Percentiles rank a stretch among this genome's conserved stretches.
Conservation (phyloP, 2,329 filamentous ascomycete species). For the Didymella glomerata region DNA sequence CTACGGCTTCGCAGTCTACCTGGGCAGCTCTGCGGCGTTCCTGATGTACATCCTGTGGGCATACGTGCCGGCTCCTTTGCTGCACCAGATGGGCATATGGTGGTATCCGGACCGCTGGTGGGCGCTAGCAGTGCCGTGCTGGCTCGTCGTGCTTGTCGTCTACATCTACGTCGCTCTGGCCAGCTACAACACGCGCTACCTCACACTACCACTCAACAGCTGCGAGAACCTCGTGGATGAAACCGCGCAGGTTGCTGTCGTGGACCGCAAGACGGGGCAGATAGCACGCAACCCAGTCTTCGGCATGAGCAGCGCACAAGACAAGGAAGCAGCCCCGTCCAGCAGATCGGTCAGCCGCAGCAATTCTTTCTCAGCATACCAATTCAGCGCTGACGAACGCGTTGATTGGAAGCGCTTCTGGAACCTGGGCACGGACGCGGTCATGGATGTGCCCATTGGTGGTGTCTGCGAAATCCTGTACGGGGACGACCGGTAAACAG, state of each 20-base stretch:
- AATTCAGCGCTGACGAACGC: constrained; percentile 52
- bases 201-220: constrained; percentile 81
- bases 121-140: constrained; percentile 90
- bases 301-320: constrained; percentile 31
- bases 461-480: constrained; percentile 96
- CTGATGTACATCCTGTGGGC: constrained; percentile 79
- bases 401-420: constrained; percentile 83
- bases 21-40: constrained; percentile 85
- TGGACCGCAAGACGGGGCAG: constrained; percentile 72
- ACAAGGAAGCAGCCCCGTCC: constrained; percentile 24
- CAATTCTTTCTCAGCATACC: constrained; percentile 40
- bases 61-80: constrained; percentile 88
- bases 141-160: constrained; percentile 84
- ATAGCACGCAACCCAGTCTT: constrained; percentile 52
- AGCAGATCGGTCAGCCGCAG: constrained; percentile 27
- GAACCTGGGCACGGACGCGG: constrained; percentile 93
- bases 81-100: constrained; percentile 91
- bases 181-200: constrained; percentile 85
- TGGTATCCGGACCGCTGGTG: constrained; percentile 99
- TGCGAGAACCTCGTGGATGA: constrained; percentile 94
- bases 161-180: constrained; percentile 96
- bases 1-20: constrained; percentile 97
- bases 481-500: constrained; percentile 59
- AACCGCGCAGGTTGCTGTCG: constrained; percentile 81
- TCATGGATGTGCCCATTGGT: constrained; percentile 94